Conservation (phyloP, 345 rosid species). For the Pistacia integerrima region DNA sequence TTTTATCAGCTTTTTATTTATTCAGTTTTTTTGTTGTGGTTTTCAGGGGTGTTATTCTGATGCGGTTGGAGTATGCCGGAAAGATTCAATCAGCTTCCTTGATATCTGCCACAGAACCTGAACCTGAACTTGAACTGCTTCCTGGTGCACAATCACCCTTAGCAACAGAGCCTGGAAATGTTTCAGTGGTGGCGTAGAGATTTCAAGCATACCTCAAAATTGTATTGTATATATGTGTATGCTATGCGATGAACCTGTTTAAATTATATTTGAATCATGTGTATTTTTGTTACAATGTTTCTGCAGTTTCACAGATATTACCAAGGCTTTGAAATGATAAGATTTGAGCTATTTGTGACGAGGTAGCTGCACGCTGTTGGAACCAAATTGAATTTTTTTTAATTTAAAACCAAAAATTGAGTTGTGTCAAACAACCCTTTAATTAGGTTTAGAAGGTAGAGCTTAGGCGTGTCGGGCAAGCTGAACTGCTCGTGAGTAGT, state of each 20-base stretch:
- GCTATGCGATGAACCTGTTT: background rate
- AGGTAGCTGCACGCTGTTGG: no score
- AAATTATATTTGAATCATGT: background rate
- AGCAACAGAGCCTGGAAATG: slow-evolving; percentile 6
- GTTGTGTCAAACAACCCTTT: no score
- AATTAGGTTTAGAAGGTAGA: no score
- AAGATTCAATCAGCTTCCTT: slow-evolving; percentile 92
- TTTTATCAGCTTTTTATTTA: background rate
- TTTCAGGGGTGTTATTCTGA: slow-evolving; percentile 86
- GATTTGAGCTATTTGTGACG: no score
- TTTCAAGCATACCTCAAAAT: background rate
- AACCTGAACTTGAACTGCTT: slow-evolving; percentile 32
- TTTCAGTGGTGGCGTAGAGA: slow-evolving; percentile 8
- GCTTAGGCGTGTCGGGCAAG: no score
- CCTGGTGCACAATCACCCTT: slow-evolving; percentile 7
- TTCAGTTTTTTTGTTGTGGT: background rate
- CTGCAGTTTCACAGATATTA: background rate
- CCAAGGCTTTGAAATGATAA: no score
- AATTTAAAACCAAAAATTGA: no score
- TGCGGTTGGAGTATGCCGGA: slow-evolving; percentile 88
- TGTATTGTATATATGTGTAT: slow-evolving; percentile 5
- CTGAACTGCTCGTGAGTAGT: no score
- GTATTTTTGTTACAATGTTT: no score
- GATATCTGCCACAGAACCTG: slow-evolving; percentile 65
- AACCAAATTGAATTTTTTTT: no score